Base-by-base conservation (phyloP, 169 alveolate species). In the Plasmodium vivax region DNA sequence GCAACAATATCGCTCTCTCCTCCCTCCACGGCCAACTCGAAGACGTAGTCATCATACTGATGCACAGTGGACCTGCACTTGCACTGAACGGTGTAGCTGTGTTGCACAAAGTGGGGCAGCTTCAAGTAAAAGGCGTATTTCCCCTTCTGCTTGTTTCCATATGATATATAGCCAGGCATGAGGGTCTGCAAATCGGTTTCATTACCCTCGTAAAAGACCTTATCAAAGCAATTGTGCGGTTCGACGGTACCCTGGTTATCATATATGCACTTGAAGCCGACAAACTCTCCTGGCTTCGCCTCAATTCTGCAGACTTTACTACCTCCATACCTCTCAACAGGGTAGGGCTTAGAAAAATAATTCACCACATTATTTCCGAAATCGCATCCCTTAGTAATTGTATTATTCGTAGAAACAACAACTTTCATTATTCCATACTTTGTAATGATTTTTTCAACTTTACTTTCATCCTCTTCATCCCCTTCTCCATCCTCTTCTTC, bases 371-470 rank as follows among this genome's bases (percentile, higher is more conserved):
- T 34, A 14, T 12, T 58, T 16, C 92, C 92, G n/a, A 83, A 83
- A 68, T 83, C 92, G 73, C 92, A 83, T 3, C 83, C 92, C 36
- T 58, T 83, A 62, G 72, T 83, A 38, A 32, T 71, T 12, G n/a
- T 54, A 87, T 45, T 1, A 58, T 34, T 32, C 10, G 36, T 87
- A 47, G 56, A 62, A 43, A 87, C 88, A 32, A 32, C 32, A 75
- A 87, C 93, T 56, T 41, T 77, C 93, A 87, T 87, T 34, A 87
- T 34, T 34, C 93, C 93, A 87, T 75, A 75, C 62, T 85, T 85
- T 36, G 56, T 47, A 47, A 32, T 75, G 5, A 54, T 23, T 51
- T 74, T n/a, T 56, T 85, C 82, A 9, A n/a, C 8, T 32, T 51
- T 75, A 19, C 14, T 19, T 1, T 47, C 38, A 74, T 12, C 32